Evolutionary conservation across 2,329 filamentous ascomycete genomes (phyloP), one percentile per base, ranked within the genome.

Genomic region (Claviceps pazoutovae): DNA sequence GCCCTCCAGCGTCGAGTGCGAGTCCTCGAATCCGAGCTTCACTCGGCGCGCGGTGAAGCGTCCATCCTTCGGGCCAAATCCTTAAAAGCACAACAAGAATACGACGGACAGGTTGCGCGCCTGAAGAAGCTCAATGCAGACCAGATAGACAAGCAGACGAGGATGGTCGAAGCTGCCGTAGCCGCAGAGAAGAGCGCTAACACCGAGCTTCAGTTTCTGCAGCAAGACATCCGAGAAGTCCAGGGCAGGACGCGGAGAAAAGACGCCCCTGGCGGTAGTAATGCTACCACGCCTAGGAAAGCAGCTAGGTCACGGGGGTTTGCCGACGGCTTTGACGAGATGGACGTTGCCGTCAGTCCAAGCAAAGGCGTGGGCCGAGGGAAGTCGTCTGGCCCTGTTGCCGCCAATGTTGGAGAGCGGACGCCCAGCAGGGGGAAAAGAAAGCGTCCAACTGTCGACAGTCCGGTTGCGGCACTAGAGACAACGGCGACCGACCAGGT

Each of bases 261-360:
- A 59, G 75, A 73, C 16, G 45, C 49, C 48, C 59, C 50, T 49
- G 60, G 58, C 57, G 57, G 56, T 5, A 54, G 51, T 16, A 62
- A 62, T 19, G 36, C 57, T 9, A 74, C 71, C 1, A 87, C 84
- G 0, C 82, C 83, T 2, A 86, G 75, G 60, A 83, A 79, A 62
- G 62, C 68, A 1, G 66, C 73, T 30, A 80, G 76, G 62, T 66
- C 70, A 1, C 78, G 78, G 66, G 72, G 75, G 1, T 70, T 85
- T 48, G 76, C 84, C 1, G 87, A 93, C 65, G 87, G 87, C 0
- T 93, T 93, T 59, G 85, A 90, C 54, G 80, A 87, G 54, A 70
- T 79, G 56, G 78, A 81, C 55, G 70, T 79, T 51, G 69, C 72
- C 7, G 62, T 65, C 5, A 81, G 78, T 52, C 78, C 78, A 0